Evolutionary conservation across 2,329 filamentous ascomycete genomes (phyloP).

Genomic region (Aspergillus vadensis): DNA sequence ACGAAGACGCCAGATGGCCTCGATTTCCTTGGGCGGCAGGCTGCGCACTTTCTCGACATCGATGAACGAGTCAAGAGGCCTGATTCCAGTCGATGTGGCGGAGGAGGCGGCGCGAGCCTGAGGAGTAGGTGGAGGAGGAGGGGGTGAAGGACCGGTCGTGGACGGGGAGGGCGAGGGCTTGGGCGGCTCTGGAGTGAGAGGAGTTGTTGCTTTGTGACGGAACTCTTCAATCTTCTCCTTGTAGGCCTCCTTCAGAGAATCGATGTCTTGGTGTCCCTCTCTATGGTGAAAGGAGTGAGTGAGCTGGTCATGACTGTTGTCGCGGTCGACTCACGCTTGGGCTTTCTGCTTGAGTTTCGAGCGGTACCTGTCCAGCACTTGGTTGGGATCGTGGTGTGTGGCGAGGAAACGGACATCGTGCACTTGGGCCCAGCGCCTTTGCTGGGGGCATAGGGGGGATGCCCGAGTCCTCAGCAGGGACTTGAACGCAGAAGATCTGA

Average conservation of each 20-base stretch:
- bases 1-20: slow-evolving; percentile 84
- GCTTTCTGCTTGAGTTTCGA: slow-evolving; percentile 84
- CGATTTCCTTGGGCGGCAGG: slow-evolving; percentile 79
- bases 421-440: slow-evolving; percentile 87
- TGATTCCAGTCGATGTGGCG: slow-evolving; percentile 58
- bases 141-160: slow-evolving; percentile 33
- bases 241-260: slow-evolving; percentile 74
- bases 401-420: slow-evolving; percentile 89
- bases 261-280: slow-evolving; percentile 64
- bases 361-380: slow-evolving; percentile 80
- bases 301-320: background rate
- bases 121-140: slow-evolving; percentile 41
- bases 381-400: slow-evolving; percentile 67
- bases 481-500: slow-evolving; percentile 54
- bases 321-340: slow-evolving; percentile 53
- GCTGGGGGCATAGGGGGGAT: slow-evolving; percentile 44
- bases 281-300: slow-evolving; percentile 39
- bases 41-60: slow-evolving; percentile 75
- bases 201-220: slow-evolving; percentile 65
- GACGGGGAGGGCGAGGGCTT: slow-evolving; percentile 31
- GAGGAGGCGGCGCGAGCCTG: slow-evolving; percentile 42
- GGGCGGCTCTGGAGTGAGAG: slow-evolving; percentile 50
- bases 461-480: slow-evolving; percentile 42
- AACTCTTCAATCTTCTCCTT: slow-evolving; percentile 76
- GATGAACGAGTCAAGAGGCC: slow-evolving; percentile 68